phyloP scores from a whole-genome alignment of 1,139 yeast species.

The Kurtzmaniella quercitrusa region DNA sequence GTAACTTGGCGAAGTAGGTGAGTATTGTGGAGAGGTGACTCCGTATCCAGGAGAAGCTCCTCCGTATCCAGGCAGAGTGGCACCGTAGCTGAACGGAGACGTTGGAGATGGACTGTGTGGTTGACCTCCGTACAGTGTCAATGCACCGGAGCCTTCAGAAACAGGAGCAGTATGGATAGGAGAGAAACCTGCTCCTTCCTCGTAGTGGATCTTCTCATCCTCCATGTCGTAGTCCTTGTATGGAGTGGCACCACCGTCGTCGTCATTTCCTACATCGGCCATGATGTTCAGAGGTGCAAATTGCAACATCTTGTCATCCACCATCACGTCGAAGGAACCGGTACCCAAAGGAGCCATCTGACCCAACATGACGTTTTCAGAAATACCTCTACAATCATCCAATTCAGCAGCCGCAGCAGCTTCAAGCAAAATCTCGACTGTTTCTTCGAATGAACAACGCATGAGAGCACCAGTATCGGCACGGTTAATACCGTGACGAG shows the following conservation, averaged over 20 bases:
- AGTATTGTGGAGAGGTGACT: conserved; percentile 73
- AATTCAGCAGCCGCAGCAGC: conserved; percentile 98
- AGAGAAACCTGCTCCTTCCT: conserved; percentile 87
- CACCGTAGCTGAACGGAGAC: conserved; percentile 58
- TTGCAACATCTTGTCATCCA: conserved; percentile 85
- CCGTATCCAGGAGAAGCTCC: conserved; percentile 58
- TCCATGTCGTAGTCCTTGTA: conserved; percentile 79
- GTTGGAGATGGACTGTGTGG: conserved; percentile 53
- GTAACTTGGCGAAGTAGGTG: conserved; percentile 71
- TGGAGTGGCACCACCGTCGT: conserved; percentile 92
- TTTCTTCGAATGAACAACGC: conserved; percentile 99
- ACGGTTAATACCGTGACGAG: conserved; percentile 99
- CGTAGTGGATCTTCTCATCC: conserved; percentile 70
- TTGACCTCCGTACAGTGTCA: conserved; percentile 83
- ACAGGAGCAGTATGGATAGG: conserved; percentile 89
- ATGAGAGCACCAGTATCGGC: conserved; percentile 98
- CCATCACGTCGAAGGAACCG: conserved; percentile 94
- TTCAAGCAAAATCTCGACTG: conserved; percentile 93
- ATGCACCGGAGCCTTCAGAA: conserved; percentile 81
- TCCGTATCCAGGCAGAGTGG: conserved; percentile 59
- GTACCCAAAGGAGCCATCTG: conserved; percentile 99
- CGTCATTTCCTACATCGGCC: conserved; percentile 22
- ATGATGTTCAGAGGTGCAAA: conserved; percentile 54
- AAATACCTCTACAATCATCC: conserved; percentile 98
- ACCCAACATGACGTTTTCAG: conserved; percentile 96